A percentile compares a stretch with the other conserved stretches of the same genome.
Conservation (phyloP, 306 rosid genomes). For the Inga oerstediana region DNA sequence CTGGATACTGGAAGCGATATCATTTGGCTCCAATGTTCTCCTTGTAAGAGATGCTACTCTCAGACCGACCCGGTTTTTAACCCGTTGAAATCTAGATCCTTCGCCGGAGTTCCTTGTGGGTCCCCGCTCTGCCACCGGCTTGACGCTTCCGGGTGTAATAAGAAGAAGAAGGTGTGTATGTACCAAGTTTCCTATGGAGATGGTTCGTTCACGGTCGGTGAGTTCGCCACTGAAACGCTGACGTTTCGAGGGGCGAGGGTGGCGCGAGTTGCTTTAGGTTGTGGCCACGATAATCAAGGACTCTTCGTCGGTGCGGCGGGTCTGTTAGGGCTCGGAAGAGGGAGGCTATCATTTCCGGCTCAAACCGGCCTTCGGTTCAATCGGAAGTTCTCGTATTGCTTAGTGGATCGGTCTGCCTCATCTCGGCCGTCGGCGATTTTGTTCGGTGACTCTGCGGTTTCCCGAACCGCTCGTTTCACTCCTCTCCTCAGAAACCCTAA, state of each 20-base stretch:
- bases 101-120: conserved; percentile 56
- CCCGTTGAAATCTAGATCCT: conserved; percentile 65
- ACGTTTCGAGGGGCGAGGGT: conserved; percentile 72
- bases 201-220: conserved; percentile 80
- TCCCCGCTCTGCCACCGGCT: conserved; percentile 71
- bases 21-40: conserved; percentile 92
- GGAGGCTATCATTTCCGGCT: conserved; percentile 69
- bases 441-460: conserved; percentile 78
- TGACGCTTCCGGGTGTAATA: conserved; percentile 68
- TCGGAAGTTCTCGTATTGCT: conserved; percentile 83
- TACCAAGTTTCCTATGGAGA: conserved; percentile 95
- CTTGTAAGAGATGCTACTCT: conserved; percentile 77
- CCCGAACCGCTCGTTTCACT: conserved; percentile 84
- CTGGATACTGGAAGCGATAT: conserved; percentile 92
- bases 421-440: conserved; percentile 71
- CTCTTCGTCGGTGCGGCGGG: conserved; percentile 95
- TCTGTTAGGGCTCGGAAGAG: conserved; percentile 83
- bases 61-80: conserved; percentile 80
- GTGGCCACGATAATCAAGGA: conserved; percentile 91
- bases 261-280: conserved; percentile 71
- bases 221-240: conserved; percentile 86
- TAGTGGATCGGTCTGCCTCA: conserved; percentile 88
- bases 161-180: conserved; percentile 52
- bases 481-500: conserved; percentile 69
- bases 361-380: conserved; percentile 74